Base-by-base conservation (phyloP, 768 basidiomycete species). In the Auriscalpium vulgare region DNA sequence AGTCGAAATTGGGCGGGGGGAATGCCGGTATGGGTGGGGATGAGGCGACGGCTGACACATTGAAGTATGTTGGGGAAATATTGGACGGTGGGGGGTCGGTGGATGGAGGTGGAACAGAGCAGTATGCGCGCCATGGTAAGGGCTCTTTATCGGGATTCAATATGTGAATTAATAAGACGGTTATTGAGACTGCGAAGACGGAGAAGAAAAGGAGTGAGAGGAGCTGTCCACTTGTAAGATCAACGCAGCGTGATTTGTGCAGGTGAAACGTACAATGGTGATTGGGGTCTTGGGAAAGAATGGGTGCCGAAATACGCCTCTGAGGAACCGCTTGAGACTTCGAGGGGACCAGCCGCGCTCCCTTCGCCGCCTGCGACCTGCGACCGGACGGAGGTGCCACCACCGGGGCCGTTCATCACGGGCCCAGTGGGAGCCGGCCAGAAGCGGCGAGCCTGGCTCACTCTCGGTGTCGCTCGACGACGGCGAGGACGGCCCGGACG, bases 121-220 rank as follows among this genome's bases (percentile, higher is more conserved):
- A 98, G 68, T 95, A 97, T 19, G 87, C 84, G 63, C 93, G 83
- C 94, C 94, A 98, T 47, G 94, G 94, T 8, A 97, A 74, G 19
- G 93, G 88, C 52, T 88, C 85, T 70, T 97, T 97, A 78, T 98
- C 95, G 56, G 94, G 95, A 68, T 97, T 95, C 66, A 97, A 80
- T 59, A 95, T 80, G 71, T 97, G 88, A 66, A 93, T 93, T 71
- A 97, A 78, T 54, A 91, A 75, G 57, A 94, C 81, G 35, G 94
- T 95, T 63, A 95, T 76, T 58, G 84, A 83, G 57, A 91, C 83
- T 53, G 88, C 88, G 68, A 97, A 85, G 59, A 84, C 74, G 52
- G 85, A 85, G 64, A 95, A 79, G 54, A 93, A 74, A 58, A 94
- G 77, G 63, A 91, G 75, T 34, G 85, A 77, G 56, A 89, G 76